These are phyloP conservation scores for Curvularia sp. DNA, from an alignment of 2,329 filamentous ascomycete species.

Conservation along the genomic window DNA sequence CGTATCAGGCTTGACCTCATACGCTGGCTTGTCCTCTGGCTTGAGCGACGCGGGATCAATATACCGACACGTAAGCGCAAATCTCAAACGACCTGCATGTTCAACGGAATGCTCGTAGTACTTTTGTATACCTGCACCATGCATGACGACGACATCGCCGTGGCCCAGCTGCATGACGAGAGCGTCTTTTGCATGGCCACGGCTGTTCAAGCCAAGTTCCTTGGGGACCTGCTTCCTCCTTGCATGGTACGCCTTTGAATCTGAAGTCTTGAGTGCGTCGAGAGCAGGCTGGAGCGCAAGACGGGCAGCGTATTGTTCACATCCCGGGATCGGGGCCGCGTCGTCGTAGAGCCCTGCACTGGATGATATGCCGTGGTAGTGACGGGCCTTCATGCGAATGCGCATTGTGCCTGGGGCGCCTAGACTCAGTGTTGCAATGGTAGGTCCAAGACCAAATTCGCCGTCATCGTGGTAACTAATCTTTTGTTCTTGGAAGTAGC, in stretches of 20 bases:
- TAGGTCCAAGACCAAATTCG: conserved; percentile 67
- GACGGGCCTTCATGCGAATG: conserved; percentile 63
- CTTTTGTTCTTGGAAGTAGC: conserved; percentile 66
- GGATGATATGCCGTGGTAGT: conserved; percentile 50
- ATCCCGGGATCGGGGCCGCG: conserved; percentile 40
- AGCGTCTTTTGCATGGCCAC: conserved; percentile 43
- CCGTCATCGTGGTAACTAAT: conserved; percentile 73
- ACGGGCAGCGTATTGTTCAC: conserved; percentile 46
- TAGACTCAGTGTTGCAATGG: conserved; percentile 66
- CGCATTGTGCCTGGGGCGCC: conserved; percentile 66
- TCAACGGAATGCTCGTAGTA: conserved; percentile 67
- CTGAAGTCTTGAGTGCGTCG: conserved; percentile 23
- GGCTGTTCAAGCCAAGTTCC: conserved; percentile 48
- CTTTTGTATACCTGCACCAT: conserved; percentile 65
- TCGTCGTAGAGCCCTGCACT: conserved; percentile 46
- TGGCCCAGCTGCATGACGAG: conserved; percentile 63
- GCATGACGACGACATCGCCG: conserved; percentile 71
- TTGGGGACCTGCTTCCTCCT: conserved; percentile 45
- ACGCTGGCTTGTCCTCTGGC: conserved; percentile 49
- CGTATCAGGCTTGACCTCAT: conserved; percentile 48
- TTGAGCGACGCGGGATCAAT: conserved; percentile 57
- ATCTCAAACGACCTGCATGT: conserved; percentile 60
- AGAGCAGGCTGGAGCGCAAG: conserved; percentile 42
- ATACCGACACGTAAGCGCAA: conserved; percentile 64
- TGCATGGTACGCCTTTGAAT: conserved; percentile 32